phyloP scores from a whole-genome alignment of 75 land plant species.

The Larix kaempferi region DNA sequence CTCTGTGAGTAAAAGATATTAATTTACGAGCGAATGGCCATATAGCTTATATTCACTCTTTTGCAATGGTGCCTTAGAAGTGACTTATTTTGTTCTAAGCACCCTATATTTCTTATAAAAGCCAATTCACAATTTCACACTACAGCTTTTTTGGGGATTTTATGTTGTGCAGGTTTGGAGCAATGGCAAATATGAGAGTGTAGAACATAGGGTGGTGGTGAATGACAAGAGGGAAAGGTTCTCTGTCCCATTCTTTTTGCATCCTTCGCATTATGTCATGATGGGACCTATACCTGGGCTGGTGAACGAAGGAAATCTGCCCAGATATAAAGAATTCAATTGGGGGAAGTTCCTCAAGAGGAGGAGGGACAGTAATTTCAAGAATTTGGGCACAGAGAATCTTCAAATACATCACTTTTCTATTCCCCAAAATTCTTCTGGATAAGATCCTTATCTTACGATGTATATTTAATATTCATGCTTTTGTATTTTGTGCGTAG shows the following conservation, averaged over 20 bases:
- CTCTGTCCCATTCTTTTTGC: slow-evolving; percentile 68
- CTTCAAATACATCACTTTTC: slow-evolving; percentile 61
- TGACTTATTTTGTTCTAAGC: no score
- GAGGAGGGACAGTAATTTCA: slow-evolving; percentile 58
- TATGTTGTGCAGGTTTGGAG: slow-evolving; percentile 62
- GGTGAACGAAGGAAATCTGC: slow-evolving; percentile 26
- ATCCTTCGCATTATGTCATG: slow-evolving; percentile 36
- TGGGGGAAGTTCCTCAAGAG: slow-evolving; percentile 63
- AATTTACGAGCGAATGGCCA: no score
- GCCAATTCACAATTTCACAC: no score
- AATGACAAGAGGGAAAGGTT: slow-evolving; percentile 45
- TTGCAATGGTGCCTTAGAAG: no score
- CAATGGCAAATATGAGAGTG: slow-evolving; percentile 62
- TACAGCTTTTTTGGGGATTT: no score
- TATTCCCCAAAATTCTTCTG: not conserved
- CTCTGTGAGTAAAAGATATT: no score
- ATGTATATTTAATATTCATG: no score
- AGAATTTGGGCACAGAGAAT: slow-evolving; percentile 63
- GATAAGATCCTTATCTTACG: no score
- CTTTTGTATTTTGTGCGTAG: no score
- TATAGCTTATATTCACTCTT: no score
- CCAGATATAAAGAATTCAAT: slow-evolving; percentile 54
- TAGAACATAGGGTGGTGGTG: not conserved
- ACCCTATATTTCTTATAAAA: no score
- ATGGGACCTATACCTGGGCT: slow-evolving; percentile 57